Evolutionary conservation across 805 yeast species (phyloP).

Genomic region (Dipodascus geniculatus): DNA sequence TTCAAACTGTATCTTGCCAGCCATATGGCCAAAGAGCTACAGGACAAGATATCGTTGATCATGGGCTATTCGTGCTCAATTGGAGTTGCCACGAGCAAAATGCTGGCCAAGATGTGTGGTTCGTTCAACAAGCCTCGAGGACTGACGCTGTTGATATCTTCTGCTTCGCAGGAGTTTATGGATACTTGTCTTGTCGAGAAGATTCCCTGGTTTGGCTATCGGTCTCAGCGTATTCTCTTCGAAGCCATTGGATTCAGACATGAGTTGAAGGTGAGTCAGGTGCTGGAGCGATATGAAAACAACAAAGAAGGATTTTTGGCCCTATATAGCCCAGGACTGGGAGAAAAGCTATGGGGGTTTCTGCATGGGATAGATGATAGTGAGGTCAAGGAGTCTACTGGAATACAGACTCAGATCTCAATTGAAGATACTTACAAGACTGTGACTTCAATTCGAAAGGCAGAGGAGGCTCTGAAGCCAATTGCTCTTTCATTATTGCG

Average conservation of each 20-base stretch:
- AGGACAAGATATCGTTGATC: conserved; percentile 17
- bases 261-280: neutral
- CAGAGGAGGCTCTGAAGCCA: conserved; percentile 8
- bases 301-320: neutral
- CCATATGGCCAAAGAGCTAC: conserved; percentile 17
- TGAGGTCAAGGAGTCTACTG: conserved; percentile 9
- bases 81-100: conserved; percentile 21
- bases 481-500: conserved; percentile 13
- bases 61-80: conserved; percentile 22
- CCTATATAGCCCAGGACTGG: neutral
- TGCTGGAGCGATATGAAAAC: neutral
- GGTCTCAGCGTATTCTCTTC: conserved; percentile 9
- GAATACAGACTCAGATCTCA: conserved; percentile 19
- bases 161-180: conserved; percentile 15
- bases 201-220: conserved; percentile 22
- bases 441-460: conserved; percentile 2
- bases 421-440: conserved; percentile 20
- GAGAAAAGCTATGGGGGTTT: conserved; percentile 9
- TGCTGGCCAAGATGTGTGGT: conserved; percentile 22
- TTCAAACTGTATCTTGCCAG: conserved; percentile 18
- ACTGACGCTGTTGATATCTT: conserved; percentile 19
- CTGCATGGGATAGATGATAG: conserved; percentile 11
- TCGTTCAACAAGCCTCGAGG: conserved; percentile 23
- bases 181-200: conserved; percentile 7
- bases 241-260: neutral